Evolutionary conservation across 2,329 filamentous ascomycete genomes (phyloP).

Genomic region (Colletotrichum eleusines): DNA sequence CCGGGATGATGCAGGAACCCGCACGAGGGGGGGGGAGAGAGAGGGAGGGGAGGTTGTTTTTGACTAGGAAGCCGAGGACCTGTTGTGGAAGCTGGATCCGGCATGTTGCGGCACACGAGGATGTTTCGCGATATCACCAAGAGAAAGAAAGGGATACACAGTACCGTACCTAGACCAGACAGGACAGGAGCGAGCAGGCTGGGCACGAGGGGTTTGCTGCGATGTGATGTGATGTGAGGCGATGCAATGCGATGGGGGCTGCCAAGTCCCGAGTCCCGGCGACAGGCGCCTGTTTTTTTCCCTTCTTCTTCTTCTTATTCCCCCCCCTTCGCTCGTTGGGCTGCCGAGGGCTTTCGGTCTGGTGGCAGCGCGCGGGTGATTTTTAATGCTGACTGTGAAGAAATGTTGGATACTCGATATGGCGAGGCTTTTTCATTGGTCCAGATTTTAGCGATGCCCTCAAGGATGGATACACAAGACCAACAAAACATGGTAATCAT

Average conservation of each 20-base stretch:
- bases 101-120: conserved; percentile 1
- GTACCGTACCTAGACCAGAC: not conserved
- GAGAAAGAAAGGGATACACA: too few species aligned
- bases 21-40: too few species aligned
- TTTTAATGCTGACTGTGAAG: conserved; percentile 34
- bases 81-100: not conserved
- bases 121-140: not conserved
- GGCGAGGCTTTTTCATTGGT: conserved; percentile 8
- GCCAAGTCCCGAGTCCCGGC: not conserved
- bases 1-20: conserved; percentile 37
- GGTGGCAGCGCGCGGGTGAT: conserved; percentile 26
- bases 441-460: not conserved
- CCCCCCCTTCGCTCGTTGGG: not conserved
- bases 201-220: not conserved
- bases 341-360: not conserved
- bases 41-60: conserved; percentile 1
- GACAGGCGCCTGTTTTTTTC: too few species aligned
- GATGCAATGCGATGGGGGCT: not conserved
- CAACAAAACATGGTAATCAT: not conserved
- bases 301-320: not conserved
- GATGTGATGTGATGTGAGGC: not conserved
- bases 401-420: not conserved
- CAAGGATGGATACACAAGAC: not conserved
- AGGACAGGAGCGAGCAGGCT: too few species aligned
- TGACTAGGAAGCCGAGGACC: not conserved